Evolutionary conservation across 345 rosid species (phyloP), one percentile per base, ranked within the genome.

Genomic region (Raphanus raphanistrum): DNA sequence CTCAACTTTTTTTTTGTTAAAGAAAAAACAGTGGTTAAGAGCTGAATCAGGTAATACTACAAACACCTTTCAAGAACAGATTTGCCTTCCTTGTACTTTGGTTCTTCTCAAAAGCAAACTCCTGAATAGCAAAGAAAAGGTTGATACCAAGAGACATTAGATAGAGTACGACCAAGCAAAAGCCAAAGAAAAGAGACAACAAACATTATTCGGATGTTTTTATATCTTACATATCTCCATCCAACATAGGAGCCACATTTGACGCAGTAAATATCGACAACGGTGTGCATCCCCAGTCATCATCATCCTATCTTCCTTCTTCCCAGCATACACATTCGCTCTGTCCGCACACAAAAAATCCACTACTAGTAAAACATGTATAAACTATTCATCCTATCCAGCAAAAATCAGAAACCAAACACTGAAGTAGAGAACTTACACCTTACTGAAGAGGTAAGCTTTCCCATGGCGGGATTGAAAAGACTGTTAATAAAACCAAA

Each of bases 401-500:
- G 5, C 31, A 62, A 8, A 26, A 11, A 11, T 48, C 0, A 4
- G 8, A 32, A 55, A 5, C 54, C 58, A 41, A 79, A 45, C 4
- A 57, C 55, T 5, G 31, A 5, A 70, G 80, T 72, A 85, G 80
- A 88, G 2, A 82, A 90, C 99, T 96, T 93, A 96, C 99, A 93
- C 97, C 84, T 93, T 90, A 73, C 66, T 83, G 92, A 96, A 93
- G 88, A 96, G 98, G 86, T 93, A 96, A 79, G 99, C 99, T 86
- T 86, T 90, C 83, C 99, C 99, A 86, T 95, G 96, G 81, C 90
- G 88, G 90, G 83, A 4, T 58, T 89, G 93, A 87, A 95, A 95
- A 55, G 92, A 77, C 99, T 95, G 88, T 73, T 84, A 13, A 61
- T 21, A 27, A 65, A 9, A 0, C 55, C 28, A 45, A 38, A 38